Evolutionary conservation across 345 rosid genomes (phyloP), one percentile per base, ranked within the genome.

Genomic region (Anastatica hierochuntica): DNA sequence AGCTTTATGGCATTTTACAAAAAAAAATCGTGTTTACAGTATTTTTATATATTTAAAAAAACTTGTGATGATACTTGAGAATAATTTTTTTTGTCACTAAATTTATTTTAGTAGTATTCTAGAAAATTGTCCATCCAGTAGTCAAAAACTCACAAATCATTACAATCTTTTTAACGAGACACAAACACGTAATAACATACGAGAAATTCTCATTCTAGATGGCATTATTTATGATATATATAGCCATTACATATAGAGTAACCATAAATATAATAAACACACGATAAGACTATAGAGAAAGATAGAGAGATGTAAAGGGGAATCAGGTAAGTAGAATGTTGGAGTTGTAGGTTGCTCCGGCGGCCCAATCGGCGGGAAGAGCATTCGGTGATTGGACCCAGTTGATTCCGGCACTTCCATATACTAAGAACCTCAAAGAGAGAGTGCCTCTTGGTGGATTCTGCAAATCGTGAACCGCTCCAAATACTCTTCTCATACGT

Each of bases 401-500:
- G 6, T 21, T 76, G 46, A 53, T 24, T 8, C 78, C 79, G 4
- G 26, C 73, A 52, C 73, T 53, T 23, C 80, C 77, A 5, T 67
- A 37, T 10, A 83, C 80, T 53, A 60, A 77, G 46, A 90, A 64
- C 76, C 88, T 77, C 58, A 83, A 58, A 2, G 40, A 56, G 17
- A 85, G 61, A 1, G 16, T 10, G 0, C 83, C 97, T 11, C 26
- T 38, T 20, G 95, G 95, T 8, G 90, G 95, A 26, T 58, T 82
- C 0, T 68, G 53, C 14, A 41, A 24, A 74, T 86, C 97, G 18
- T 64, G 88, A 27, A 86, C 94, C 2, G 83, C 88, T 17, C 90
- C 95, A 26, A 53, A 80, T 2, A 70, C 88, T 71, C 78, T 80
- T 64, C 95, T 76, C 97, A 86, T 81, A 9, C 75, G 63, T 53